These are phyloP conservation scores for Leonotis leonurus DNA, from an alignment of 257 asterid species.

Conservation along the genomic window DNA sequence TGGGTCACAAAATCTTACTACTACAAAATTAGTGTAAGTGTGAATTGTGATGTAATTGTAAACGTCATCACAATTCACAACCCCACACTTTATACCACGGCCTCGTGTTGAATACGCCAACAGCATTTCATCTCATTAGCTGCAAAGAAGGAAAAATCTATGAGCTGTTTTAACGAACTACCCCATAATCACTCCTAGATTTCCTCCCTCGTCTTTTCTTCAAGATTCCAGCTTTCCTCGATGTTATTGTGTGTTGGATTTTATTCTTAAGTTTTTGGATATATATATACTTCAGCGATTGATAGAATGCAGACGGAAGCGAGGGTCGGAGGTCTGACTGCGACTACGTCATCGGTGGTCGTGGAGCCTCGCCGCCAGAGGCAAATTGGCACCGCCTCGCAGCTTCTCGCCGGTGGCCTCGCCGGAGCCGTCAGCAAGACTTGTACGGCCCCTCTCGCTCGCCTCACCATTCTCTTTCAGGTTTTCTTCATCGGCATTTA, in stretches of 20 bases:
- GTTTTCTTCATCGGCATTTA: background rate
- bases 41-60: too few relatives aligned
- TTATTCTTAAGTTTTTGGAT: background rate
- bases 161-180: constrained; percentile 12
- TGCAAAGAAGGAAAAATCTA: background rate
- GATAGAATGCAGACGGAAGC: constrained; percentile 69
- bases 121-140: background rate
- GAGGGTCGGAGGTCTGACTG: constrained; percentile 48
- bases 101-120: constrained; percentile 12
- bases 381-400: constrained; percentile 56
- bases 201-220: background rate
- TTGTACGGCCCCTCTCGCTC: constrained; percentile 83
- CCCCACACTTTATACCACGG: background rate
- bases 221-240: background rate
- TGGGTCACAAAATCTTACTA: too few relatives aligned
- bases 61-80: constrained; percentile 9
- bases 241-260: too few relatives aligned
- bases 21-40: too few relatives aligned
- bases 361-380: constrained; percentile 41
- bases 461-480: constrained; percentile 86
- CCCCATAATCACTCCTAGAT: background rate
- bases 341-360: constrained; percentile 38
- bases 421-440: constrained; percentile 93
- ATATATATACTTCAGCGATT: constrained; percentile 7
- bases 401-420: constrained; percentile 81